A percentile compares a stretch with the other conserved stretches of the same genome.
phyloP scores from a whole-genome alignment of 2,329 filamentous ascomycete genomes.

The Helicocarpus griseus region DNA sequence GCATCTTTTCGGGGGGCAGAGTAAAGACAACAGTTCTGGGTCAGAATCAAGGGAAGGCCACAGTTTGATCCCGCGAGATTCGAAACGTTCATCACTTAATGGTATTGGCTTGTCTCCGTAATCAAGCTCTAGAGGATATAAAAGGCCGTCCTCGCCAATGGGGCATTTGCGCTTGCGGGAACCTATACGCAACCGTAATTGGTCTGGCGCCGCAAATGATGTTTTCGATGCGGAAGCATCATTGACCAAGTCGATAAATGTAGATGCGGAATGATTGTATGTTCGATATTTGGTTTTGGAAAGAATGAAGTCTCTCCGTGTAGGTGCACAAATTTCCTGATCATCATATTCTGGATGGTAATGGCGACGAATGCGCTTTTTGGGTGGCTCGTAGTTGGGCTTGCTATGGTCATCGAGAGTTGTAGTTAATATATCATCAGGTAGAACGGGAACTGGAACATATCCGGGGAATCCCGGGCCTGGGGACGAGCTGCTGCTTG shows the following conservation, averaged over 20 bases:
- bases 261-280: conserved; percentile 31
- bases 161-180: conserved; percentile 34
- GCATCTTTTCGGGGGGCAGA: conserved; percentile 29
- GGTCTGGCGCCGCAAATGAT: conserved; percentile 24
- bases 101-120: conserved; percentile 21
- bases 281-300: conserved; percentile 35
- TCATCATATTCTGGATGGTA: conserved; percentile 31
- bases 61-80: conserved; percentile 28
- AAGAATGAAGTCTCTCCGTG: conserved; percentile 32
- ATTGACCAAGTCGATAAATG: conserved; percentile 36
- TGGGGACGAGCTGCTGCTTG: not conserved
- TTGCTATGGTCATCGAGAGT: conserved; percentile 19
- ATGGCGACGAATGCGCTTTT: conserved; percentile 28
- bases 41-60: conserved; percentile 35
- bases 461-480: conserved; percentile 11
- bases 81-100: conserved; percentile 30
- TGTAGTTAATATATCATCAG: conserved; percentile 22
- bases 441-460: conserved; percentile 12
- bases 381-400: conserved; percentile 26
- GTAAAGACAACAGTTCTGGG: conserved; percentile 25
- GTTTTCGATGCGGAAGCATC: conserved; percentile 21
- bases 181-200: conserved; percentile 32
- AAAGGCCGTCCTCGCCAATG: conserved; percentile 23
- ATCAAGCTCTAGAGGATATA: conserved; percentile 22
- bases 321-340: conserved; percentile 13